These are phyloP conservation scores for Eustoma russellianum DNA, from an alignment of 257 asterid species.

Conservation along the genomic window DNA sequence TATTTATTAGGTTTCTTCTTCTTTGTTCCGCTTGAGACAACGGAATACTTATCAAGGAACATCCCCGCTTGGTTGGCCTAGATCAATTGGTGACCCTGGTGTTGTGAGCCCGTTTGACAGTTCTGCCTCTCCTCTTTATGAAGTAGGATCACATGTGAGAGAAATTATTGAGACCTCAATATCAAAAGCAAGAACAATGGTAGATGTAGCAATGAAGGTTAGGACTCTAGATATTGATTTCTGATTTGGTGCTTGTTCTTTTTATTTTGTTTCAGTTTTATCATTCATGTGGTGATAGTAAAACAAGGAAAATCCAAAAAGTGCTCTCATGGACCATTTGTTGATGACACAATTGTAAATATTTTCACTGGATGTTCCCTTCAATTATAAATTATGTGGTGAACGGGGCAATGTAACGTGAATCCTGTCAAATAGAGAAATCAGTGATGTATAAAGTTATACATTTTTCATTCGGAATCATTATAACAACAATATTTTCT, in stretches of 20 bases:
- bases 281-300: too few species aligned
- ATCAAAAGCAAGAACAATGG: slow-evolving; percentile 70
- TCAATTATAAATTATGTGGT: neutral
- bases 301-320: too few species aligned
- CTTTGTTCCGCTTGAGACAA: slow-evolving; percentile 58
- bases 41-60: slow-evolving; percentile 69
- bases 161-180: slow-evolving; percentile 77
- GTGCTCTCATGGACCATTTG: too few species aligned
- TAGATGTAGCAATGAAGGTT: slow-evolving; percentile 88
- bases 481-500: neutral
- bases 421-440: neutral
- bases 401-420: too few species aligned
- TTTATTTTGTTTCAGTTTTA: too few species aligned
- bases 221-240: neutral
- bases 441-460: too few species aligned
- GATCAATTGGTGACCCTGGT: slow-evolving; percentile 34
- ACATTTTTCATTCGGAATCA: neutral
- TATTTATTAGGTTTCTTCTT: slow-evolving; percentile 52
- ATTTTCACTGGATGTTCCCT: neutral
- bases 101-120: slow-evolving; percentile 31
- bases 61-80: slow-evolving; percentile 32
- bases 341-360: too few species aligned
- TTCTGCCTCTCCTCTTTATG: slow-evolving; percentile 39
- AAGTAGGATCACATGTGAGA: slow-evolving; percentile 47
- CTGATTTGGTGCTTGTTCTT: neutral